A percentile compares a stretch with the other conserved stretches of the same genome.
Evolutionary conservation across 495 filamentous ascomycete species (phyloP).

Genomic region (Chaetomium fimeti): DNA sequence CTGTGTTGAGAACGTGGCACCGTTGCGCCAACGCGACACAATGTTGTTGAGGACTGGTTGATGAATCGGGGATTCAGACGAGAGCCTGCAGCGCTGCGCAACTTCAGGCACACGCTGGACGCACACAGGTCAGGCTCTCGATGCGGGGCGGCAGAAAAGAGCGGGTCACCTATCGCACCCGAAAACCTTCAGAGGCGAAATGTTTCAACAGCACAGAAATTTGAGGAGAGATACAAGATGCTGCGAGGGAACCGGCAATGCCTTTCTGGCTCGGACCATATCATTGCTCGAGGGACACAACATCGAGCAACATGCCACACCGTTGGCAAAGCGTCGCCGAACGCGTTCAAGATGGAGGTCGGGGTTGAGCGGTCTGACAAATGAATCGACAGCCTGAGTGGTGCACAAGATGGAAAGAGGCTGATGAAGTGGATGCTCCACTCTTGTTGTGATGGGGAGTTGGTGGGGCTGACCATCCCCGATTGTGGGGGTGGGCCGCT

Average conservation of each 20-base stretch:
- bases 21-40: neutral
- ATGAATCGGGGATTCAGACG: neutral
- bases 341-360: neutral
- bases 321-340: no score
- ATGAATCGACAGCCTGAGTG: neutral
- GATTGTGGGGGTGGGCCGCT: slow-evolving; percentile 6
- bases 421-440: neutral
- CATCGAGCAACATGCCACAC: neutral
- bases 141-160: neutral
- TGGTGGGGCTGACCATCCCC: neutral
- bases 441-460: neutral
- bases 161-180: neutral
- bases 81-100: neutral
- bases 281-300: neutral
- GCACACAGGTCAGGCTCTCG: no score
- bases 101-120: neutral
- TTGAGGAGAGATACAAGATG: neutral
- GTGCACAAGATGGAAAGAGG: neutral
- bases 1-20: slow-evolving; percentile 5
- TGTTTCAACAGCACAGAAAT: neutral
- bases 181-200: neutral
- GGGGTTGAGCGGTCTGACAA: neutral
- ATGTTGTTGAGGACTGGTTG: neutral
- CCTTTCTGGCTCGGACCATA: neutral
- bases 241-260: neutral